Base-by-base conservation (phyloP, 192 early-diverging fungal genomes). In the Umbelopsis ramanniana region DNA sequence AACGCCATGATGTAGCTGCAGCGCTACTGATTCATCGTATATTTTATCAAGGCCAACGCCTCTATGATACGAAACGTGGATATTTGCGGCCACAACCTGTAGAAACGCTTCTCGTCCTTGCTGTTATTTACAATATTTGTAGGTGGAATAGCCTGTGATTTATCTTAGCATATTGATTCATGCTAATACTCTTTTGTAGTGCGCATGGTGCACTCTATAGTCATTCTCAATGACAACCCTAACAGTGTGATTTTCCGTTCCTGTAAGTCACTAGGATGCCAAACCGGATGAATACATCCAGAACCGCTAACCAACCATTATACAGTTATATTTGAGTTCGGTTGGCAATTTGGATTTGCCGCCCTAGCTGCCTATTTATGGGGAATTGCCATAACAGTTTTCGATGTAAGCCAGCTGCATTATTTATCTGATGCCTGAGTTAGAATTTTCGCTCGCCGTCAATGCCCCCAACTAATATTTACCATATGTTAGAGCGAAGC, bases 281-380 rank as follows among this genome's bases (percentile, higher is more conserved):
- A 1, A 55, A 10, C 12, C 8, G 6, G 33, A 37, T 60, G 1
- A 26, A 46, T 21, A 21, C 7, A 21, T 9, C 22, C 22, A 57
- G 23, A 35, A n/a, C 9, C 40, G 22, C 26, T 52, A 21, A 52
- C 35, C 38, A 46, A 29, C 35, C 38, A 46, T 33, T 23, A 14
- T 47, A 14, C 6, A 76, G 74, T 78, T 53, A 17, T 70, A 40
- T 73, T 69, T 40, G 77, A 78, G 38, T 52, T 79, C 22, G 69
- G 72, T n/a, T 79, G 77, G 77, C 72, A 73, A 48, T 74, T 74
- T 54, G 77, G 77, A 33, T 52, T 73, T n/a, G 38, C 33, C 21
- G 77, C 77, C 0, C 68, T 79, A 8, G 43, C 77, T 24, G 40
- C 69, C 43, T 79, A 79, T 38, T 47, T 79, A 4, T 74, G 74